A percentile compares a stretch with the other conserved stretches of the same genome.
phyloP scores from a whole-genome alignment of 345 rosid species.

The Streptanthus diversifolius region DNA sequence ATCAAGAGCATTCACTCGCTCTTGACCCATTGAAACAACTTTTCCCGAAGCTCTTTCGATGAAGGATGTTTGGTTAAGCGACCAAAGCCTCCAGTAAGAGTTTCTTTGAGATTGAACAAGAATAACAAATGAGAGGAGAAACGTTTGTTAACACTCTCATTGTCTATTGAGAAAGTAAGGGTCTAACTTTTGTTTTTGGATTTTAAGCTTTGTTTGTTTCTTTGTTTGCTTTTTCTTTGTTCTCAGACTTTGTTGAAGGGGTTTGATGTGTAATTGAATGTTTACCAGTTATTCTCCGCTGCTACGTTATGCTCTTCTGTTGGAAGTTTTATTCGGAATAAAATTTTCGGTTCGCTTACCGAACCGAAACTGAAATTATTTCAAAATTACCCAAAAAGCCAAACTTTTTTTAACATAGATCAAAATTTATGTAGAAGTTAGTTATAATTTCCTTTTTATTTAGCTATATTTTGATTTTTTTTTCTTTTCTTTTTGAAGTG shows the following conservation, averaged over 20 bases:
- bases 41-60: conserved; percentile 6
- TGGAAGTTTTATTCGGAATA: background rate
- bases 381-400: background rate
- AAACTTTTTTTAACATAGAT: background rate
- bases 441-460: too few relatives aligned
- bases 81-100: conserved; percentile 8
- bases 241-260: background rate
- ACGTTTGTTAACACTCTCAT: conserved; percentile 15
- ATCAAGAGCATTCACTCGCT: conserved; percentile 35
- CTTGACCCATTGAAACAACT: conserved; percentile 20
- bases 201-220: background rate
- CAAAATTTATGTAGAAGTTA: too few relatives aligned
- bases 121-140: conserved; percentile 20
- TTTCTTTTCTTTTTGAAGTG: too few relatives aligned
- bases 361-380: background rate
- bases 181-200: conserved; percentile 12
- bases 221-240: conserved; percentile 14
- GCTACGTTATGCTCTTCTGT: background rate
- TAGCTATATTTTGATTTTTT: background rate
- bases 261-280: conserved; percentile 5
- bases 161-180: conserved; percentile 8
- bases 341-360: background rate
- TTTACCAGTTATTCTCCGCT: background rate
- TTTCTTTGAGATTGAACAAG: conserved; percentile 16
- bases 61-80: background rate